phyloP scores from a whole-genome alignment of 441 rosid genomes.

The Biscutella laevigata region DNA sequence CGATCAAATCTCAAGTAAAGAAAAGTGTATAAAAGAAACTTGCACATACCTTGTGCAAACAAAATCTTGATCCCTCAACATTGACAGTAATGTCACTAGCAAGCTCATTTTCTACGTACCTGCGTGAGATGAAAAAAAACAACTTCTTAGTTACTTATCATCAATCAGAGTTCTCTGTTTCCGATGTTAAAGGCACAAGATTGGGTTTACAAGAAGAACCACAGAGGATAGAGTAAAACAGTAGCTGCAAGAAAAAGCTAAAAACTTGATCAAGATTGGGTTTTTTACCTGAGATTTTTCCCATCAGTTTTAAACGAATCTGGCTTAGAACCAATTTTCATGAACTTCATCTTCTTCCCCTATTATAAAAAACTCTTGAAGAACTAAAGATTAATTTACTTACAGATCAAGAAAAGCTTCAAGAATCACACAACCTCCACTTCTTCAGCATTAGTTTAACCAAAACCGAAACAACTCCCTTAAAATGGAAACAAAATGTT shows the following conservation, averaged over 20 bases:
- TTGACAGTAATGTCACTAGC: constrained; percentile 51
- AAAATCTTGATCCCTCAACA: constrained; percentile 52
- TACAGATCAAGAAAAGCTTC: background rate
- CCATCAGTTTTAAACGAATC: constrained; percentile 59
- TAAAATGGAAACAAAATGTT: constrained; percentile 32
- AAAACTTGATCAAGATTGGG: background rate
- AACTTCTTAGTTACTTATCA: background rate
- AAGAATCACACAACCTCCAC: constrained; percentile 19
- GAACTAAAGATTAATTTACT: constrained; percentile 5
- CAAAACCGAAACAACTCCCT: constrained; percentile 28
- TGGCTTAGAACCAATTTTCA: constrained; percentile 89
- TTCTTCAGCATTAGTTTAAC: background rate
- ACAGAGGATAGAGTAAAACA: background rate
- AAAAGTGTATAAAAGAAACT: background rate
- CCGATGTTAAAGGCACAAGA: background rate
- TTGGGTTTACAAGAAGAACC: background rate
- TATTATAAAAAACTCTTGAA: constrained; percentile 12
- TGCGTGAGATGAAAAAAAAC: constrained; percentile 18
- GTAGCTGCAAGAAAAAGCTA: background rate
- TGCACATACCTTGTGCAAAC: constrained; percentile 64
- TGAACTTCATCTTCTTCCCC: constrained; percentile 66
- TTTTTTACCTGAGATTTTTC: constrained; percentile 48
- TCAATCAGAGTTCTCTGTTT: background rate
- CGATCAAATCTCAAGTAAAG: background rate
- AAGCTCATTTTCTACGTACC: constrained; percentile 63